These are phyloP conservation scores for Metschnikowia lochheadii DNA, from an alignment of 805 yeast genomes.

Conservation along the genomic window DNA sequence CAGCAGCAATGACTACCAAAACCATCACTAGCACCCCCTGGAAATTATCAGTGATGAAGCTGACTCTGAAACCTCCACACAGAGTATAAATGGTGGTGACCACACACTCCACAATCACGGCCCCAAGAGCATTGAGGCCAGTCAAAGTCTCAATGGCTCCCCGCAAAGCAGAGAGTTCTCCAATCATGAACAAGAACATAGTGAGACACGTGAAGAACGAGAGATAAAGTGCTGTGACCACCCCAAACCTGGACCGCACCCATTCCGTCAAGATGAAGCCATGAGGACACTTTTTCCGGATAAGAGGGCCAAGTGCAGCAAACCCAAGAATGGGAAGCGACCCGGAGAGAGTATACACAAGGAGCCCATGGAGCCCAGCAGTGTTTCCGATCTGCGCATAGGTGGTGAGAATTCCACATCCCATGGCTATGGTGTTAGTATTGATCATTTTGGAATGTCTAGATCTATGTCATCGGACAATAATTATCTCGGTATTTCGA, in stretches of 20 bases:
- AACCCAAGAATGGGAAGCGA: slow-evolving; percentile 83
- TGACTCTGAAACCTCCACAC: slow-evolving; percentile 84
- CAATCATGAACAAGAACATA: slow-evolving; percentile 79
- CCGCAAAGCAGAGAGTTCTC: slow-evolving; percentile 79
- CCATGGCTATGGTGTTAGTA: slow-evolving; percentile 55
- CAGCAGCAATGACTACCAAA: slow-evolving; percentile 63
- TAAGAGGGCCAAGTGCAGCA: slow-evolving; percentile 76
- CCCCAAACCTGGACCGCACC: slow-evolving; percentile 83
- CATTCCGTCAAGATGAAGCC: slow-evolving; percentile 93
- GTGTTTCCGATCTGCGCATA: slow-evolving; percentile 83
- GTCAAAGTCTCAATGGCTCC: slow-evolving; percentile 75
- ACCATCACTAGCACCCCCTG: slow-evolving; percentile 75
- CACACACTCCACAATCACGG: slow-evolving; percentile 77
- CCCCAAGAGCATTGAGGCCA: slow-evolving; percentile 73
- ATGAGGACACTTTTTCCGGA: slow-evolving; percentile 74
- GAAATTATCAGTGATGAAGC: slow-evolving; percentile 80
- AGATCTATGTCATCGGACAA: no score
- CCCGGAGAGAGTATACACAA: slow-evolving; percentile 76
- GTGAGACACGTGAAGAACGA: slow-evolving; percentile 82
- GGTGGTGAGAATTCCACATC: slow-evolving; percentile 83
- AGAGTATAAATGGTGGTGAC: slow-evolving; percentile 86
- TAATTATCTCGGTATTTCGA: no score
- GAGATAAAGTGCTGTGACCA: slow-evolving; percentile 64
- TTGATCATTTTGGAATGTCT: background rate
- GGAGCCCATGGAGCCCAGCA: slow-evolving; percentile 81